Percentiles rank a stretch among this genome's conserved stretches.
Evolutionary conservation across 352 stramenopile genomes (phyloP).

Genomic region (Globisporangium emineosum): DNA sequence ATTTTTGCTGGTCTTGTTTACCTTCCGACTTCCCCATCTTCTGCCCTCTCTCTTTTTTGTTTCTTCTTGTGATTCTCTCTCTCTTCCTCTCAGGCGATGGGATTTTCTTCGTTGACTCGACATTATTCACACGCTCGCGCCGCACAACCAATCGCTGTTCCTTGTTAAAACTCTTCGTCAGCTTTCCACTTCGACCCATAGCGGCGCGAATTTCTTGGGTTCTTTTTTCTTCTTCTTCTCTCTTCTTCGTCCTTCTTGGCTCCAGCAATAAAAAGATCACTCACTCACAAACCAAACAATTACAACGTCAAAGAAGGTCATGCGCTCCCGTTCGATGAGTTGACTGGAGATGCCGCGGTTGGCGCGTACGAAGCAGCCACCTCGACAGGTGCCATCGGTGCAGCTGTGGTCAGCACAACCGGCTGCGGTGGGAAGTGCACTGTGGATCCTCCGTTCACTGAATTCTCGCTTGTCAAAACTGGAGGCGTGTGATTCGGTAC

Average conservation of each 20-base stretch:
- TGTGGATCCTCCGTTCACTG: background rate
- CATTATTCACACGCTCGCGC: slow-evolving; percentile 20
- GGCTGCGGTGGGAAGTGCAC: background rate
- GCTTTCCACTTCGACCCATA: background rate
- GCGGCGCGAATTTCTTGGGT: slow-evolving; percentile 1
- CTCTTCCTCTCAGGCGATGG: background rate
- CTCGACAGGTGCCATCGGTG: slow-evolving; percentile 1
- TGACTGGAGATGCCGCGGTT: slow-evolving; percentile 4
- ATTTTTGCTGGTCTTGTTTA: slow-evolving; percentile 16
- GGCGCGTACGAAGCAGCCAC: background rate
- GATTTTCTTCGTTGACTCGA: slow-evolving; percentile 3
- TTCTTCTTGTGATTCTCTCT: slow-evolving; percentile 13
- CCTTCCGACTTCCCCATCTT: background rate
- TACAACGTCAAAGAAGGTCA: slow-evolving; percentile 15
- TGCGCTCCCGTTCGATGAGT: slow-evolving; percentile 7
- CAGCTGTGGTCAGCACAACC: background rate
- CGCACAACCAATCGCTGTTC: slow-evolving; percentile 4
- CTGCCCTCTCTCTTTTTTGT: background rate
- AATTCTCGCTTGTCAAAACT: background rate
- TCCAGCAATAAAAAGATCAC: slow-evolving; percentile 21
- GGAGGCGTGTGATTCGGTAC: background rate
- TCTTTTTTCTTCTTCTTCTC: background rate
- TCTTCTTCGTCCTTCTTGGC: slow-evolving; percentile 14
- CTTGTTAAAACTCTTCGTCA: slow-evolving; percentile 5
- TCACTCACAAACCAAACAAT: slow-evolving; percentile 22